Percentiles rank a stretch among this genome's conserved stretches.
Conservation (phyloP, 176 grass and related monocot species). For the Cenchrus fungigraminus region DNA sequence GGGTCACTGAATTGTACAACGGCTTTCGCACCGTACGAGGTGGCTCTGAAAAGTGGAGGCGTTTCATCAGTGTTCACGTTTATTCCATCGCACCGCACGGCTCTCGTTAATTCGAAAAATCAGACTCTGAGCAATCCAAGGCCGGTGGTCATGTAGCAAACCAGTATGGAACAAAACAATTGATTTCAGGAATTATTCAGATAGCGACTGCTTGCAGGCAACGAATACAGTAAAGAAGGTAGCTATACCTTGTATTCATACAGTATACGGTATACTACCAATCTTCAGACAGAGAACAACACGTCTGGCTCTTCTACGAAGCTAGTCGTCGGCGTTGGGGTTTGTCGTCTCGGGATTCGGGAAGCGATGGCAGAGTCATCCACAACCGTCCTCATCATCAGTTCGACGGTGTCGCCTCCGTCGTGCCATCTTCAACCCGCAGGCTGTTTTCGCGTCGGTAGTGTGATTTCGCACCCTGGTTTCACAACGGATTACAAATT, state of each 20-base stretch:
- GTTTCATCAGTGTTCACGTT: neutral
- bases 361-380: neutral
- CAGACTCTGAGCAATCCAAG: neutral
- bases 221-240: neutral
- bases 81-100: neutral
- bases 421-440: constrained; percentile 50
- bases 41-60: neutral
- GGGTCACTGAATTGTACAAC: neutral
- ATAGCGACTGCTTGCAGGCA: neutral
- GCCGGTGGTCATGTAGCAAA: neutral
- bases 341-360: neutral
- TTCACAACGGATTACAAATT: neutral
- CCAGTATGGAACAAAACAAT: neutral
- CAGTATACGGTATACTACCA: neutral
- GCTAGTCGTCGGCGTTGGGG: neutral
- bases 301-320: neutral
- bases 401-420: constrained; percentile 33
- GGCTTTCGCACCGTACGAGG: neutral
- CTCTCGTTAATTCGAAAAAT: too few species aligned
- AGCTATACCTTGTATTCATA: neutral
- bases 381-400: neutral
- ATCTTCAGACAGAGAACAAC: neutral
- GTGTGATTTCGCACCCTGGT: constrained; percentile 69
- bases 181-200: neutral
- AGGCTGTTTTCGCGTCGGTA: constrained; percentile 89